Evolutionary conservation across 257 asterid genomes (phyloP).

Genomic region (Solanum pinnatisectum): DNA sequence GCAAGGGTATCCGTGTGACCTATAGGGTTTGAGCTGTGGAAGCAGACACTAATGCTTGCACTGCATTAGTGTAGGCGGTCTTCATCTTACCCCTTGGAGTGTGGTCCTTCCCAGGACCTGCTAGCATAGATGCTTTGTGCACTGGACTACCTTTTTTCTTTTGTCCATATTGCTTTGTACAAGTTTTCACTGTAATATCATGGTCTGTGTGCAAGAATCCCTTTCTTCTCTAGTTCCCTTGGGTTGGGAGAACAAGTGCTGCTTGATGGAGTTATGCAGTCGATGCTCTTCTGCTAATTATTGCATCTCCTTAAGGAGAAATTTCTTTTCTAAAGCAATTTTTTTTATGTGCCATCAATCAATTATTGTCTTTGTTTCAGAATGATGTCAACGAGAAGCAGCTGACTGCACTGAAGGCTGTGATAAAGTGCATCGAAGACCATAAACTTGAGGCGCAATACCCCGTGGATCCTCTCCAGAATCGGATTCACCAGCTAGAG

Average conservation of each 20-base stretch:
- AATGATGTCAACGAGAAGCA: slow-evolving; percentile 76
- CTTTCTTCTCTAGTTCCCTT: background rate
- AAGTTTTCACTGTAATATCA: background rate
- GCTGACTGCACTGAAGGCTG: slow-evolving; percentile 80
- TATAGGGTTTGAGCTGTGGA: background rate
- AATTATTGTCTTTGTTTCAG: slow-evolving; percentile 25
- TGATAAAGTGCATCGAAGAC: slow-evolving; percentile 83
- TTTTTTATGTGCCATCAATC: background rate
- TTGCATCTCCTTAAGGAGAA: background rate
- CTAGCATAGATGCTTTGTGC: background rate
- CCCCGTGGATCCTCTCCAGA: slow-evolving; percentile 80
- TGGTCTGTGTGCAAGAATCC: background rate
- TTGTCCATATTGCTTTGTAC: background rate
- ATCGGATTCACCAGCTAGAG: slow-evolving; percentile 67
- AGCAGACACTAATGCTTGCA: background rate
- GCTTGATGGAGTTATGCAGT: background rate
- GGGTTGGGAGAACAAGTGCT: background rate
- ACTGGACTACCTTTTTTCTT: background rate
- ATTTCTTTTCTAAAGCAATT: background rate
- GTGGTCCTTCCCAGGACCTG: background rate
- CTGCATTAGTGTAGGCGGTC: background rate
- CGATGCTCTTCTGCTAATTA: background rate
- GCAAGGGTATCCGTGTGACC: background rate
- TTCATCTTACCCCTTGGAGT: background rate
- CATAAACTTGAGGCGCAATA: slow-evolving; percentile 69